Evolutionary conservation across 768 basidiomycete species (phyloP), one percentile per base, ranked within the genome.

Genomic region (Pleurotus eryngii): DNA sequence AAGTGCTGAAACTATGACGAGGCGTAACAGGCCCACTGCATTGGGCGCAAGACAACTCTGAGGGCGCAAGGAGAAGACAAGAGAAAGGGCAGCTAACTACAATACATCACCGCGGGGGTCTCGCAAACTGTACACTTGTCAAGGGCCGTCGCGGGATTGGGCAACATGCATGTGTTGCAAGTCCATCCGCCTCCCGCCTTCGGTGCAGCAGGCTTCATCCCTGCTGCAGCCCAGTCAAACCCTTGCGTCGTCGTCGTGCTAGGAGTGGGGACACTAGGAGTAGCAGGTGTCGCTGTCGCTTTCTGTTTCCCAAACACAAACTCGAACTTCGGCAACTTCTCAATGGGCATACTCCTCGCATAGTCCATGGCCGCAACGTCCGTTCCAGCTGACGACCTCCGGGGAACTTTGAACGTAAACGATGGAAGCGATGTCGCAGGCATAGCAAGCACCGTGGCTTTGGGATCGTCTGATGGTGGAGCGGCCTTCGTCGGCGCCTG

Each of bases 191-290:
- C 60, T 49, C 64, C 63, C 18, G 62, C 68, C 46, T 61, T 64
- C 4, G 58, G 59, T 11, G 65, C 54, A 4, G 83, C 79, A 2
- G 76, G 67, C 60, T 80, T 85, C 55, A 81, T 66, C 3, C 85
- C 87, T 0, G 84, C 84, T 8, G 83, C 84, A 1, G 77, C 73
- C 80, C 83, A 89, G 62, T 87, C 74, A 61, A 88, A 89, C 3
- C 30, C 30, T 35, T 35, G 30, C 30, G 30, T 11, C 30, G 73
- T 60, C 26, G 63, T 49, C 12, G 68, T 40, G 14, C 59, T 6
- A 22, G 67, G 42, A n/a, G 51, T 39, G 15, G 63, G 53, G 35
- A 50, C 53, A 24, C 57, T 40, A 30, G 60, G 22, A 3, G 46
- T 45, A 12, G 51, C n/a, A 5, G 17, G n/a, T 50, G 26, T 30